phyloP scores from a whole-genome alignment of 768 basidiomycete genomes.

The Galerina marginata region DNA sequence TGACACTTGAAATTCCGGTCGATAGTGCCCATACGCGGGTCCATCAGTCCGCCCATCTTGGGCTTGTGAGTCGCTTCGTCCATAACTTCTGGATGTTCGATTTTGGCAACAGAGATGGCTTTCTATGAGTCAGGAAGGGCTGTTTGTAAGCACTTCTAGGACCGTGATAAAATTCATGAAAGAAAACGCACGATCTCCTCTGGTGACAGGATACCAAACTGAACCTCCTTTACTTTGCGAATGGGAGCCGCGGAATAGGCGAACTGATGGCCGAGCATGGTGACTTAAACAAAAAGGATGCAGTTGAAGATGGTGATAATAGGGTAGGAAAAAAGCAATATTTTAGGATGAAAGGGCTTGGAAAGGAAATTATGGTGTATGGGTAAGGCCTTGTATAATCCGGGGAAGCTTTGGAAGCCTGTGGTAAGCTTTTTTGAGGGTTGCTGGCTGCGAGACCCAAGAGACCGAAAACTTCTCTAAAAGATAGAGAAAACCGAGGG shows the following conservation, averaged over 20 bases:
- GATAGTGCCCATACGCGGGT: conserved; percentile 97
- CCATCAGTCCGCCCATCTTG: conserved; percentile 94
- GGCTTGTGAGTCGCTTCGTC: conserved; percentile 91
- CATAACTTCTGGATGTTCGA: conserved; percentile 98
- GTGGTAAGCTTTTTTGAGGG: conserved; percentile 36
- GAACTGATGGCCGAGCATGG: conserved; percentile 89
- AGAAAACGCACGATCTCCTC: conserved; percentile 89
- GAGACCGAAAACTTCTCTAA: conserved; percentile 31
- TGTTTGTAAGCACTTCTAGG: conserved; percentile 18
- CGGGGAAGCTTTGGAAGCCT: conserved; percentile 32
- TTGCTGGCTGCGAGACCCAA: conserved; percentile 33
- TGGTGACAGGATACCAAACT: conserved; percentile 97
- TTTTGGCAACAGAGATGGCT: conserved; percentile 98
- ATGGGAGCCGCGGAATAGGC: conserved; percentile 93
- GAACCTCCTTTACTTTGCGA: conserved; percentile 96
- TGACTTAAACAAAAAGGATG: conserved; percentile 28
- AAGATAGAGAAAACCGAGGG: conserved; percentile 33
- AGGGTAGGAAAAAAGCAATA: conserved; percentile 18
- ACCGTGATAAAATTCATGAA: background rate
- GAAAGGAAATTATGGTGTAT: conserved; percentile 34
- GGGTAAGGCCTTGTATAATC: conserved; percentile 25
- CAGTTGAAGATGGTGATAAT: conserved; percentile 15
- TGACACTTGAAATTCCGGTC: conserved; percentile 99
- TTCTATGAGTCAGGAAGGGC: conserved; percentile 61
- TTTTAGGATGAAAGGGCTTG: conserved; percentile 33